Percentiles rank a stretch among this genome's conserved stretches.
phyloP scores from a whole-genome alignment of 2,329 filamentous ascomycete genomes.

The Talaromyces atroroseus region DNA sequence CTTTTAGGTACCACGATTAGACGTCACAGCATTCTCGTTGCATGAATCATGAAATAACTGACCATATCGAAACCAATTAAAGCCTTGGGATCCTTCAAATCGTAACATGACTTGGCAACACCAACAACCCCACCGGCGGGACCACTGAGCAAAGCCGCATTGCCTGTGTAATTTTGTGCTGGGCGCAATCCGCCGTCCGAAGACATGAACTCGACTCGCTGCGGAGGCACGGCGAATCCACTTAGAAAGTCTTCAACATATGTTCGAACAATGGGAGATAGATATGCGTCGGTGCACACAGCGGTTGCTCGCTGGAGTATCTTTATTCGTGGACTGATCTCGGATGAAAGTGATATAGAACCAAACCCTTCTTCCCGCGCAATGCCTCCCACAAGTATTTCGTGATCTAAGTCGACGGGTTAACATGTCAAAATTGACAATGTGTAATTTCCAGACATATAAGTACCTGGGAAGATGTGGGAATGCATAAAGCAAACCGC shows the following conservation, averaged over 20 bases:
- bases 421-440: too few relatives aligned
- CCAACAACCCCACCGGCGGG: slow-evolving; percentile 87
- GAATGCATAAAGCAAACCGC: slow-evolving; percentile 84
- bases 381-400: slow-evolving; percentile 65
- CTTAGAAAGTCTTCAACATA: slow-evolving; percentile 9
- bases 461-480: slow-evolving; percentile 65
- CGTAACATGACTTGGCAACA: slow-evolving; percentile 67
- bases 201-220: slow-evolving; percentile 52
- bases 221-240: slow-evolving; percentile 8
- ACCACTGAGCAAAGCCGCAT: slow-evolving; percentile 78
- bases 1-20: slow-evolving; percentile 66
- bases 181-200: slow-evolving; percentile 64
- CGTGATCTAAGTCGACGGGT: slow-evolving; percentile 52
- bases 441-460: too few relatives aligned
- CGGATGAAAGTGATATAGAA: slow-evolving; percentile 65
- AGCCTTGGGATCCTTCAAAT: slow-evolving; percentile 68
- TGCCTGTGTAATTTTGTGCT: slow-evolving; percentile 60
- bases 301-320: slow-evolving; percentile 66
- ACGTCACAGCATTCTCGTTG: slow-evolving; percentile 50
- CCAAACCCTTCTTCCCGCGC: slow-evolving; percentile 69
- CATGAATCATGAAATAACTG: slow-evolving; percentile 74
- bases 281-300: slow-evolving; percentile 69
- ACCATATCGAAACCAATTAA: slow-evolving; percentile 85
- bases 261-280: slow-evolving; percentile 63
- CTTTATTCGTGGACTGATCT: slow-evolving; percentile 80